Evolutionary conservation across 495 filamentous ascomycete genomes (phyloP), one percentile per base, ranked within the genome.

Genomic region (Bombardia bombarda): DNA sequence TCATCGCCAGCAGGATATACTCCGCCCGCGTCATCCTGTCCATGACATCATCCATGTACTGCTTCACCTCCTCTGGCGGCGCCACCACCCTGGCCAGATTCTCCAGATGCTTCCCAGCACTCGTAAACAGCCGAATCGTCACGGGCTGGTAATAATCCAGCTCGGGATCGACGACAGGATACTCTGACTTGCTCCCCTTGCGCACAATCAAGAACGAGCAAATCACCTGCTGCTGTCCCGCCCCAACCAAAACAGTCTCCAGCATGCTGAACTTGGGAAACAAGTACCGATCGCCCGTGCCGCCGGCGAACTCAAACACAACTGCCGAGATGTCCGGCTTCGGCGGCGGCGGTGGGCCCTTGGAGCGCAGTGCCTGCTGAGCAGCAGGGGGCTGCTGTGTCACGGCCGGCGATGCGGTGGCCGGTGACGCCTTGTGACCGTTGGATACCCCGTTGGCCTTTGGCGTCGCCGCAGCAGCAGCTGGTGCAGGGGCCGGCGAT

Each of bases 71-170:
- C 0, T 88, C 84, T 22, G 73, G 65, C 12, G 86, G 84, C 32
- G 82, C 83, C 17, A 94, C 85, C n/a, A 87, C 80, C 13, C 78
- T 78, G 25, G 73, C 67, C n/a, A 95, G 60, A n/a, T 78, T 73
- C 34, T 89, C 82, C 5, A 93, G 73, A 30, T 83, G 68, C 43
- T 76, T 74, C 7, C 76, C 69, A 35, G 77, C 74, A 14, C 72
- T 65, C 16, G 81, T 72, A 47, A 77, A 75, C 33, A 94, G 72
- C 35, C 86, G 80, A 41, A 94, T 78, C 0, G 92, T 96, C 22
- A 96, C 70, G 2, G 90, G 87, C 52, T 95, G 87, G 59, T 93
- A 96, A 63, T 92, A 94, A 46, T 90, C 87, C 62, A 58, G 72
- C 45, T 42, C 69, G 16, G 69, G 70, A 38, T 77, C 70, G 2